Evolutionary conservation across 352 stramenopile species (phyloP), one percentile per base, ranked within the genome.

Genomic region (Phytophthora podocarpi): DNA sequence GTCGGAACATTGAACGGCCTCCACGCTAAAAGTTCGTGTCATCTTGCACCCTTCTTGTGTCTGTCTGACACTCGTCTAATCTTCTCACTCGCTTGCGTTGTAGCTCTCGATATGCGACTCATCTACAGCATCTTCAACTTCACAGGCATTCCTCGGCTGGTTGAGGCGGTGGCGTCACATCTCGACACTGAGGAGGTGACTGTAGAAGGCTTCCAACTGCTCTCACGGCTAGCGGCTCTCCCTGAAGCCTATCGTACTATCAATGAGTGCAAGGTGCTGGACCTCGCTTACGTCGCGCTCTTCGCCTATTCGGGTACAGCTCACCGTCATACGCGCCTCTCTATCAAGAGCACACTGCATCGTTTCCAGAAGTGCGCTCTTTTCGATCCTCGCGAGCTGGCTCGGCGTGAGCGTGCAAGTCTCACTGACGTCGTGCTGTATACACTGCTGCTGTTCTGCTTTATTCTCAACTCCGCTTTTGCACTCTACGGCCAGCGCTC

Each of bases 101-200:
- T 20, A 89, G 81, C 70, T 0, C 41, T 89, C 0, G 79, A 91
- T 28, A 49, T 78, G 4, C 64, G 61, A 16, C 24, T 89, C 35
- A 71, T 93, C 47, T 70, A 74, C 35, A 59, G 64, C 5, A 77
- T 85, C 26, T 80, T 76, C 39, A 56, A 68, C 8, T 79, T 80
- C 48, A 75, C 76, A n/a, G 80, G 83, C n/a, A 75, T 93, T 30
- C 60, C 70, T 12, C 61, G 75, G 0, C 70, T 91, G 23, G 83
- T 90, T 15, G 81, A 89, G 51, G 81, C 78, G 0, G 60, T 93
- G n/a, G 79, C 83, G 7, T 69, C 57, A 6, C 83, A 93, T 60
- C 41, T 93, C 15, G 79, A 90, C 53, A 89, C 82, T 0, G 83
- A 91, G 37, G 83, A 93, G 42, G 82, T 93, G 39, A 78, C 74